A percentile compares a stretch with the other conserved stretches of the same genome.
Conservation (phyloP, 805 yeast genomes). For the Lipomyces starkeyi region DNA sequence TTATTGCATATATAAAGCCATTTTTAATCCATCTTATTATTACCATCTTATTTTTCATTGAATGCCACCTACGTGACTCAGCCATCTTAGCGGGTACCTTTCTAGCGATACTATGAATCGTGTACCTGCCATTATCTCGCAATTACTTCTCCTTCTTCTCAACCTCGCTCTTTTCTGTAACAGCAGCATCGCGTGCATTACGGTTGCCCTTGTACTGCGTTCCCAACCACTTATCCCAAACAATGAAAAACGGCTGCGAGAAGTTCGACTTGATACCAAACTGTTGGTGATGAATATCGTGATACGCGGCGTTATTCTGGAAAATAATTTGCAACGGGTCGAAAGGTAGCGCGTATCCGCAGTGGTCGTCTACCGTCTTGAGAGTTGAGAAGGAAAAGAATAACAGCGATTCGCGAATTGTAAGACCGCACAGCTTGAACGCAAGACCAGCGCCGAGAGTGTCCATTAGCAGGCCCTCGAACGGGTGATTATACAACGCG, state of each 20-base stretch:
- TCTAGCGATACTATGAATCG: not conserved
- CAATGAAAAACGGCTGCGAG: constrained; percentile 93
- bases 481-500: constrained; percentile 91
- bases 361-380: constrained; percentile 98
- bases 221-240: constrained; percentile 80
- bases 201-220: constrained; percentile 56
- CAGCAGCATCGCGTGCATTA: not conserved
- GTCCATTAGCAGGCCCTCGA: constrained; percentile 92
- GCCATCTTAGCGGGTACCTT: not conserved
- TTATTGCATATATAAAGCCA: not conserved
- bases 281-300: constrained; percentile 96
- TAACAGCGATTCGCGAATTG: constrained; percentile 76
- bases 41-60: too few species aligned
- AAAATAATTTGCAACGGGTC: constrained; percentile 89
- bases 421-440: constrained; percentile 61
- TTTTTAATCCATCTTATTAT: too few species aligned
- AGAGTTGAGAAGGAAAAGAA: constrained; percentile 87
- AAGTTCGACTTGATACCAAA: constrained; percentile 94
- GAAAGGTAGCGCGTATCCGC: constrained; percentile 93
- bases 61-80: too few species aligned
- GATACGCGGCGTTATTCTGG: constrained; percentile 95
- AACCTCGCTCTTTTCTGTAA: constrained; percentile 7
- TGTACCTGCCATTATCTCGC: not conserved
- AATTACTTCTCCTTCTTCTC: constrained; percentile 25
- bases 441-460: constrained; percentile 92